Evolutionary conservation across 805 yeast species (phyloP).

Genomic region (Metschnikowia anglica): DNA sequence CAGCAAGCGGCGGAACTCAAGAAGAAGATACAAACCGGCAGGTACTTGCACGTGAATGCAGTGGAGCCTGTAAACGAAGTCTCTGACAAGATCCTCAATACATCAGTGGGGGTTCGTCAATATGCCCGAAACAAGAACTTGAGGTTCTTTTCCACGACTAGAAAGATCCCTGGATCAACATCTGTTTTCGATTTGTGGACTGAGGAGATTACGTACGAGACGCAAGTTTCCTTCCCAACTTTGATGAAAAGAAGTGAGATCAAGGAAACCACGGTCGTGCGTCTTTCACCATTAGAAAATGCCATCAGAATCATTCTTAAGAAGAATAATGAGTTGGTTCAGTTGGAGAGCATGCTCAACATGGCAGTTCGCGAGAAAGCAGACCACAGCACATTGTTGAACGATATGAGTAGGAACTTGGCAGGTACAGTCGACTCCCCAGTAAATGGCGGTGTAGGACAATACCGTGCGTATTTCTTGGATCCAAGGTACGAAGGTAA

Average conservation of each 20-base stretch:
- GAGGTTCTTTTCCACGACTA: slow-evolving; percentile 64
- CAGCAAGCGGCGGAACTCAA: slow-evolving; percentile 53
- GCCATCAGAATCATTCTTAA: slow-evolving; percentile 66
- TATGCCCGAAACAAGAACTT: slow-evolving; percentile 75
- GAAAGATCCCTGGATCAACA: slow-evolving; percentile 71
- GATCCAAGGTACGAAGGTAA: slow-evolving; percentile 36
- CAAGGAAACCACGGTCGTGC: slow-evolving; percentile 45
- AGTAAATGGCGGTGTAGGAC: slow-evolving; percentile 89
- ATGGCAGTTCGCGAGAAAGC: slow-evolving; percentile 52
- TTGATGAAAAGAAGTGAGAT: slow-evolving; percentile 83
- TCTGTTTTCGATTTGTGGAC: slow-evolving; percentile 81
- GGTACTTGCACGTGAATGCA: slow-evolving; percentile 65
- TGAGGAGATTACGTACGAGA: slow-evolving; percentile 78
- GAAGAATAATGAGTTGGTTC: slow-evolving; percentile 71
- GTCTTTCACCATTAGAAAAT: slow-evolving; percentile 80
- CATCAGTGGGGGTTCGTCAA: slow-evolving; percentile 62
- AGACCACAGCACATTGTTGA: slow-evolving; percentile 49
- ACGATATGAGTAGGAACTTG: slow-evolving; percentile 65
- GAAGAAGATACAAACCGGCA: slow-evolving; percentile 61
- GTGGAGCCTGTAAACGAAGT: slow-evolving; percentile 68
- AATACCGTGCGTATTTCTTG: slow-evolving; percentile 67
- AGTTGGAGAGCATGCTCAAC: slow-evolving; percentile 59
- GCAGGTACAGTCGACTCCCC: slow-evolving; percentile 91
- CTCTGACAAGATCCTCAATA: slow-evolving; percentile 44
- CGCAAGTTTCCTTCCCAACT: slow-evolving; percentile 78